phyloP scores from a whole-genome alignment of 176 grass and related monocot genomes.

The Oryza glumipatula region DNA sequence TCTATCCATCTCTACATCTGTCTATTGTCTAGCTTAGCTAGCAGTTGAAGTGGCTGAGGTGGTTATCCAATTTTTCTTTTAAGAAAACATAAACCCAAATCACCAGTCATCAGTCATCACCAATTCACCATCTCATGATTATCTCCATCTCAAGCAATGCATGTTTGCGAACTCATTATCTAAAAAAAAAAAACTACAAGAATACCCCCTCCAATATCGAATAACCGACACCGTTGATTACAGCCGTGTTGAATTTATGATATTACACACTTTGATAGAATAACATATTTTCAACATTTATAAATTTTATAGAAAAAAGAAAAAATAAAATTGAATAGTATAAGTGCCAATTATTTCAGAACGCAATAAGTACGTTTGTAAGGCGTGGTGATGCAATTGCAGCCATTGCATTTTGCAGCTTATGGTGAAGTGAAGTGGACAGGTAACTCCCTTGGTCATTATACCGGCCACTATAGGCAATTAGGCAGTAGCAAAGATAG shows the following conservation, averaged over 20 bases:
- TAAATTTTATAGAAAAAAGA: too few species aligned
- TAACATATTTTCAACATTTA: too few species aligned
- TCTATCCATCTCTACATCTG: background rate
- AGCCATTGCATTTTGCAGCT: too few species aligned
- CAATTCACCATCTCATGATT: background rate
- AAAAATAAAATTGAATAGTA: too few species aligned
- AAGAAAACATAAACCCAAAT: background rate
- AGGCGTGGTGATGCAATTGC: background rate
- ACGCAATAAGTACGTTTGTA: too few species aligned
- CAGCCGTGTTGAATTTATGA: too few species aligned
- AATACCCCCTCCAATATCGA: too few species aligned
- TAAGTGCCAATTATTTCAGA: too few species aligned
- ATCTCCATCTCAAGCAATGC: background rate
- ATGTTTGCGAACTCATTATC: too few species aligned
- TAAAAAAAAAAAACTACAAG: too few species aligned
- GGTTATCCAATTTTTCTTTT: background rate
- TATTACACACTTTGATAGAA: too few species aligned
- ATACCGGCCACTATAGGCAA: background rate
- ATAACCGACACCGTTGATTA: too few species aligned
- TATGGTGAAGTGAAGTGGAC: background rate
- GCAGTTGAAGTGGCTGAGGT: slow-evolving; percentile 18
- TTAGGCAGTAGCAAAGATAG: background rate
- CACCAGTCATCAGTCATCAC: background rate
- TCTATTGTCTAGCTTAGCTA: background rate
- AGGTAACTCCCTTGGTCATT: background rate